Conservation (phyloP, 2,329 filamentous ascomycete genomes). For the Aspergillus intermedius region DNA sequence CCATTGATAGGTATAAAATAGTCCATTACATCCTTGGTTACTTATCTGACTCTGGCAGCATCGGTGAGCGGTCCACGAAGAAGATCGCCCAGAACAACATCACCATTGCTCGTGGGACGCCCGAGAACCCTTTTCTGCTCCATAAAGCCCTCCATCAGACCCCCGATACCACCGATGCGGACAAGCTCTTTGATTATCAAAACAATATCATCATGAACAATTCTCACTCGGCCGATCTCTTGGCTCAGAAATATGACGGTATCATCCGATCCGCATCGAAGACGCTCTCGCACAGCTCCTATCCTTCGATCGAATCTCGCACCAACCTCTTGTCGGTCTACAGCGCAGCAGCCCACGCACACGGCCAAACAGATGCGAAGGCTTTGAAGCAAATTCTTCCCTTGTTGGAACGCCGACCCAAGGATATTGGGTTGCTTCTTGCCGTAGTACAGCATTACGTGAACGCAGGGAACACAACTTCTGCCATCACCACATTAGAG, state of each 20-base stretch:
- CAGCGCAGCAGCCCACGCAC: slow-evolving; percentile 67
- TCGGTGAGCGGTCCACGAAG: slow-evolving; percentile 53
- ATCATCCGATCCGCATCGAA: slow-evolving; percentile 51
- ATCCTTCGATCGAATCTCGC: slow-evolving; percentile 45
- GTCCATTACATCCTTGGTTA: not conserved
- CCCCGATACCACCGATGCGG: slow-evolving; percentile 41
- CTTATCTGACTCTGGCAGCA: slow-evolving; percentile 30
- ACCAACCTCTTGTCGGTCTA: slow-evolving; percentile 55
- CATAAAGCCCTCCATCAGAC: slow-evolving; percentile 52
- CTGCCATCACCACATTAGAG: slow-evolving; percentile 70
- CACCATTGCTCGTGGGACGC: slow-evolving; percentile 41
- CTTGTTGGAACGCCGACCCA: slow-evolving; percentile 65
- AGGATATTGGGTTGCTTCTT: slow-evolving; percentile 72
- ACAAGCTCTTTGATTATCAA: slow-evolving; percentile 55
- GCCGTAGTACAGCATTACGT: slow-evolving; percentile 78
- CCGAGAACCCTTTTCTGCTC: slow-evolving; percentile 52
- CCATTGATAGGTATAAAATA: slow-evolving; percentile 42
- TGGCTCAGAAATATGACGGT: slow-evolving; percentile 54
- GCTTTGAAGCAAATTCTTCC: slow-evolving; percentile 64
- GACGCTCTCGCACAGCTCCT: slow-evolving; percentile 42
- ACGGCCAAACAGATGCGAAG: slow-evolving; percentile 54
- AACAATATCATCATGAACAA: slow-evolving; percentile 49
- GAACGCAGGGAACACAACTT: slow-evolving; percentile 61
- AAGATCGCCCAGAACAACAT: slow-evolving; percentile 57
- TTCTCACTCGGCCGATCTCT: slow-evolving; percentile 50